These are phyloP conservation scores for Sporodiniella umbellata DNA, from an alignment of 371 early-diverging fungal genomes.

Conservation along the genomic window DNA sequence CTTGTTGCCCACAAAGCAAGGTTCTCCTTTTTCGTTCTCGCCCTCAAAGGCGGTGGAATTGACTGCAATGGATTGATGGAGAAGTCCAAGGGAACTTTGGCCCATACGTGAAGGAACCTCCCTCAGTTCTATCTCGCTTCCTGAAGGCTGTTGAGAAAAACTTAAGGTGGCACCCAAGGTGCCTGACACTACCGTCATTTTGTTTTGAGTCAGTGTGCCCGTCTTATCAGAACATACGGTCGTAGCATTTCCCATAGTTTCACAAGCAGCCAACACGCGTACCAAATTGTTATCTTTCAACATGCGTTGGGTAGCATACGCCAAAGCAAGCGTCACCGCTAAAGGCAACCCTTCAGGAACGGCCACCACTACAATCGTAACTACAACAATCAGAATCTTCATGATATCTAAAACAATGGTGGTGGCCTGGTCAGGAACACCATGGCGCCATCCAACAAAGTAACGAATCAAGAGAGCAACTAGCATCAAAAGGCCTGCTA, in stretches of 20 bases:
- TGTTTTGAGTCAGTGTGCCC: slow-evolving; percentile 82
- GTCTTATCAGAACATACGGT: slow-evolving; percentile 88
- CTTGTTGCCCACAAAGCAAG: slow-evolving; percentile 64
- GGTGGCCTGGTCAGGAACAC: slow-evolving; percentile 21
- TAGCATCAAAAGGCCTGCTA: slow-evolving; percentile 68
- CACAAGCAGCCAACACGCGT: slow-evolving; percentile 79
- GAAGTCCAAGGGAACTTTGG: slow-evolving; percentile 21
- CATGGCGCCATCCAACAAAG: slow-evolving; percentile 41
- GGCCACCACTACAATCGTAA: slow-evolving; percentile 69
- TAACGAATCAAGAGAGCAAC: slow-evolving; percentile 61
- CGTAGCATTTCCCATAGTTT: slow-evolving; percentile 92
- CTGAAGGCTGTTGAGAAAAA: slow-evolving; percentile 25
- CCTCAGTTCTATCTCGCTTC: slow-evolving; percentile 27
- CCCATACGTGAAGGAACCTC: slow-evolving; percentile 25
- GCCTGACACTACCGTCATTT: slow-evolving; percentile 78
- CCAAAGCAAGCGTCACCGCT: slow-evolving; percentile 68
- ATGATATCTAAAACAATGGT: slow-evolving; percentile 42
- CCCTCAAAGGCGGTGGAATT: slow-evolving; percentile 81
- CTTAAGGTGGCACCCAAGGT: slow-evolving; percentile 36
- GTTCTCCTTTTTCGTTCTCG: slow-evolving; percentile 54
- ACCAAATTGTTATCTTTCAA: slow-evolving; percentile 85
- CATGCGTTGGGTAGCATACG: slow-evolving; percentile 72
- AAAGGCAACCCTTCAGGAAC: slow-evolving; percentile 74
- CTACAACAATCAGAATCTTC: slow-evolving; percentile 57
- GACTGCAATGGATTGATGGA: slow-evolving; percentile 63